These are phyloP conservation scores for Pseudonitzschia delicatissima DNA, from an alignment of 108 stramenopile species.

Conservation along the genomic window DNA sequence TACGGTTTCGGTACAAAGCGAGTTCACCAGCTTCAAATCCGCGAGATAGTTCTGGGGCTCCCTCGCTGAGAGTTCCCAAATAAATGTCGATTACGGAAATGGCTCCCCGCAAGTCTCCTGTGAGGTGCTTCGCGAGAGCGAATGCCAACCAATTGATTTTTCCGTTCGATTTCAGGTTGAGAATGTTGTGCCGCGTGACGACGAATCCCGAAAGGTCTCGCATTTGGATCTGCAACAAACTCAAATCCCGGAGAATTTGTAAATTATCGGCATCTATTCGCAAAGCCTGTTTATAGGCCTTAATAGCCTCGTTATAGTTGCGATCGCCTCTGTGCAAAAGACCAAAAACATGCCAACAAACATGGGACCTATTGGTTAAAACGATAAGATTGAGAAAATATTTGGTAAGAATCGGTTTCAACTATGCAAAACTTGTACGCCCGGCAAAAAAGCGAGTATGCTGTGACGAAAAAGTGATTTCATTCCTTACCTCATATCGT, in stretches of 20 bases:
- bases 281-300: constrained; percentile 97
- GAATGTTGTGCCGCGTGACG: constrained; percentile 81
- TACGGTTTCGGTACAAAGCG: constrained; percentile 83
- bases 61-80: constrained; percentile 66
- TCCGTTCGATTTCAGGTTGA: constrained; percentile 78
- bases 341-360: constrained; percentile 99
- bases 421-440: neutral
- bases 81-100: constrained; percentile 88
- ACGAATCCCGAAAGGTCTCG: constrained; percentile 90
- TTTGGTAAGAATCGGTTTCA: neutral
- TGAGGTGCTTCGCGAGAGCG: constrained; percentile 88
- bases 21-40: constrained; percentile 92
- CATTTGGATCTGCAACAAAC: constrained; percentile 90
- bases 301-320: constrained; percentile 96
- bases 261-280: constrained; percentile 89
- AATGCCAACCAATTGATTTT: constrained; percentile 94
- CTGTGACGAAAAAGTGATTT: too few relatives aligned
- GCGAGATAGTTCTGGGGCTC: constrained; percentile 58
- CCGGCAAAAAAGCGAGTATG: neutral
- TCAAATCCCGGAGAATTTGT: constrained; percentile 94
- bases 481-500: constrained; percentile 84
- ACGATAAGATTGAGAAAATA: neutral
- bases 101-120: constrained; percentile 76
- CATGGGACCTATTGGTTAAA: constrained; percentile 69
- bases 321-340: constrained; percentile 92